Evolutionary conservation across 768 basidiomycete genomes (phyloP), one percentile per base, ranked within the genome.

Genomic region (Tremella fuciformis): DNA sequence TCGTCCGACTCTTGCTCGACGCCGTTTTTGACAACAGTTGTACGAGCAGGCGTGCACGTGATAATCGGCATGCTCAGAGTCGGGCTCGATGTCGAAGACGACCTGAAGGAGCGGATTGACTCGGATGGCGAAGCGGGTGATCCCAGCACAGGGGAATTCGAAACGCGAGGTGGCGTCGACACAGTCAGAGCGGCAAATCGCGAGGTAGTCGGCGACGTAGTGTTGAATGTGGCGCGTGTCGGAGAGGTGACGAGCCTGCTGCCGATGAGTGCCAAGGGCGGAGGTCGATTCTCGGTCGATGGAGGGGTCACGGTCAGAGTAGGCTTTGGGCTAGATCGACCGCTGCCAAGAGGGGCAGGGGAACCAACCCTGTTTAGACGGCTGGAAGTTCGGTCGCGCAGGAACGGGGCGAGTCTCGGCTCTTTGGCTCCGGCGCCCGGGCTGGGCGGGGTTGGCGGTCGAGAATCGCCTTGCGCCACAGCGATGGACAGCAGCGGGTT

Each of bases 1-100:
- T 67, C 65, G 42, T 73, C 66, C 41, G 69, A 70, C 16, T 67
- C 66, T 16, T 59, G 53, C 48, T 66, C 65, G 16, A 62, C 52
- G 1, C 67, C 69, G 40, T 68, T 59, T 13, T 42, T 7, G n/a
- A 57, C 18, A 13, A 63, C 39, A 2, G 40, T 59, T 4, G 48
- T 19, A 15, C 63, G 58, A 19, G 71, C 71, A 8, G 68, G 71
- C 18, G 71, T 73, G 54, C 71, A 70, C 11, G 71, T 73, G 61
- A 73, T 73, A 38, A 65, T 68, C 13, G 71, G 71, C 29, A 70
- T 57, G 25, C 54, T 58, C 13, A 67, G 62, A 13, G 66, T 59
- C 2, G 71, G 71, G 24, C 57, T 58, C 38, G 63, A 62, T n/a
- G 59, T 64, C 13, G 50, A 48, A n/a, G 29, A 40, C 7, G 70